Evolutionary conservation across 495 filamentous ascomycete species (phyloP), one percentile per base, ranked within the genome.

Genomic region (Penicillium goetzii): DNA sequence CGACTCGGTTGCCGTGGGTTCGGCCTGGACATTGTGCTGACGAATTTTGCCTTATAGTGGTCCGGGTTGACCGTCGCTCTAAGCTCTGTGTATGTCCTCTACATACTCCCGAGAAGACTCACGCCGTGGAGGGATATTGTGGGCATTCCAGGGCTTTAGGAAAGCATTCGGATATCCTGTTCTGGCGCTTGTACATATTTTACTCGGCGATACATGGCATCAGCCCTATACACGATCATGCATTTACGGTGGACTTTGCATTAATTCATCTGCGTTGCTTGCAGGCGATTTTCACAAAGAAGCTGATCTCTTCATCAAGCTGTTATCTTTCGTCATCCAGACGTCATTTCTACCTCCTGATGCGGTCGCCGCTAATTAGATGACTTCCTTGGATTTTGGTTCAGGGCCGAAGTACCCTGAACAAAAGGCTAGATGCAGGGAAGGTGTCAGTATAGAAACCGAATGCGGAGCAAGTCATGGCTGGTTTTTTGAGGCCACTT

Each of bases 31-130:
- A 28, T 30, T 28, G 9, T 17, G 59, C 69, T 71, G 60, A 78
- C 55, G 6, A 68, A 70, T 60, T 61, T 55, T 61, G 21, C 58
- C 59, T 26, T 45, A 52, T 61, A 90, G 90, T 80, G 90, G 65
- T 92, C 90, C 38, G 92, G 92, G 0, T 74, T 96, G 19, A 49
- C 88, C 11, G 83, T 93, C 25, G 90, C 92, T 11, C 76, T 91
- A 41, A 74, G 80, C 6, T 86, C 84, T 43, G 75, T 96, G 5
- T 95, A 90, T 71, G 65, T 81, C 6, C 84, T 92, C 41, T 97
- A 96, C 72, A 86, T 92, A 56, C 79, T 95, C 8, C 93, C 93
- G 0, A 81, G 92, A 60, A 84, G 76, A 47, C 62, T 90, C 32
- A 84, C 88, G 21, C 78, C 81, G 2, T 70, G 92, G 74, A 84